phyloP scores from a whole-genome alignment of 1,284 basidiomycete species.

The Irpex sp. region DNA sequence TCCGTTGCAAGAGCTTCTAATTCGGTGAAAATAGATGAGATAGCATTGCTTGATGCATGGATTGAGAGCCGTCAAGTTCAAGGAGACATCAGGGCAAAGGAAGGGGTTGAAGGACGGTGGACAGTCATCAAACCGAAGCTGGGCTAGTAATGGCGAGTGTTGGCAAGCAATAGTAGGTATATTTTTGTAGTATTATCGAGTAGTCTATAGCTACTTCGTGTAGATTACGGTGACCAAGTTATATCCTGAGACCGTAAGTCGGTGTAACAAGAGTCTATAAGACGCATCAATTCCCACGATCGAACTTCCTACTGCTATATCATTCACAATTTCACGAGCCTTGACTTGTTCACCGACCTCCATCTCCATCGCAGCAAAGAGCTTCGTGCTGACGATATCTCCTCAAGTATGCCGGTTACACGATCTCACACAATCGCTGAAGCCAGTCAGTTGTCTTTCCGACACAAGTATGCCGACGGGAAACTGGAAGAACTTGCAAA shows the following conservation, averaged over 20 bases:
- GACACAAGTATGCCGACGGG: neutral
- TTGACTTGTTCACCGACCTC: neutral
- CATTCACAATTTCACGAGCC: neutral
- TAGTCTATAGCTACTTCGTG: too few species aligned
- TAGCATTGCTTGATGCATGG: conserved; percentile 42
- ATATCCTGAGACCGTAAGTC: too few species aligned
- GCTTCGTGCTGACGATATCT: neutral
- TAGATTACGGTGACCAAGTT: too few species aligned
- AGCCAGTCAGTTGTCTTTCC: too few species aligned
- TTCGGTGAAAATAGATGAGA: neutral
- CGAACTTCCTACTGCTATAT: neutral
- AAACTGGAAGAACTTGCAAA: too few species aligned
- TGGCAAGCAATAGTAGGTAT: too few species aligned
- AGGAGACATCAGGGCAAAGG: conserved; percentile 46
- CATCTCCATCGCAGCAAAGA: neutral
- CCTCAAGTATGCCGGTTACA: neutral
- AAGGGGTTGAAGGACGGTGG: conserved; percentile 51
- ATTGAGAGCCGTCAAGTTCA: conserved; percentile 33
- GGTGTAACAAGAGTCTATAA: neutral
- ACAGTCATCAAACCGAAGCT: conserved; percentile 32
- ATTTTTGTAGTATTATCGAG: too few species aligned
- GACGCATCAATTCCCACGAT: neutral
- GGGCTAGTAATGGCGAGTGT: too few species aligned
- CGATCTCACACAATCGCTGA: neutral
- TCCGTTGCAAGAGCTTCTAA: neutral